A percentile compares a stretch with the other conserved stretches of the same genome.
These are phyloP conservation scores for Lagenidium sp. DNA, from an alignment of 352 stramenopile genomes.

Conservation along the genomic window DNA sequence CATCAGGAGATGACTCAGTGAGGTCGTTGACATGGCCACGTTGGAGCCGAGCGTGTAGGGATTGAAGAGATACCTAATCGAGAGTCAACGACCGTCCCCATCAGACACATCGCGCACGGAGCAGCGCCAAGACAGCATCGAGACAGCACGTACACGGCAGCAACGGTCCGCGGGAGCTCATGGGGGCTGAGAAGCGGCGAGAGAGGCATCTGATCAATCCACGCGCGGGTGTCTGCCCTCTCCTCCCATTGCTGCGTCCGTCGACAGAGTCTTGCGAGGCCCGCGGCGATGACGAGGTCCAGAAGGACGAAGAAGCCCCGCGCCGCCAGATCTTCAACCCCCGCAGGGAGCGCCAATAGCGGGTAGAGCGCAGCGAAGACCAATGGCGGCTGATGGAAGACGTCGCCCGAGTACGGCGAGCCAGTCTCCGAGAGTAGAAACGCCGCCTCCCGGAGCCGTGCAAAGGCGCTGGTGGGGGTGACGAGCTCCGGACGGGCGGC, in stretches of 20 bases:
- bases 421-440: conserved; percentile 36
- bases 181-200: conserved; percentile 49
- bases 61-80: conserved; percentile 54
- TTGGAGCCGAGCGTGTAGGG: conserved; percentile 63
- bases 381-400: conserved; percentile 77
- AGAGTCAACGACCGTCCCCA: not conserved
- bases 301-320: conserved; percentile 39
- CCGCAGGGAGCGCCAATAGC: conserved; percentile 17
- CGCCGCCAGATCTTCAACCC: conserved; percentile 16
- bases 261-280: conserved; percentile 42
- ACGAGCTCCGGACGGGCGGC: conserved; percentile 50
- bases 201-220: conserved; percentile 58
- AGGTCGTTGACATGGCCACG: conserved; percentile 61
- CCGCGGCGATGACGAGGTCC: conserved; percentile 46
- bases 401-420: conserved; percentile 66
- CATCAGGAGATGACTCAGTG: conserved; percentile 50
- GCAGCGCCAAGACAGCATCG: not conserved
- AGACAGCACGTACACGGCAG: conserved; percentile 29
- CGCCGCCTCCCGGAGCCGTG: conserved; percentile 44
- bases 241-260: conserved; percentile 40
- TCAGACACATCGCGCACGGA: too few relatives aligned
- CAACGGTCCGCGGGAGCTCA: conserved; percentile 32
- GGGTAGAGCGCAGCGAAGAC: conserved; percentile 62
- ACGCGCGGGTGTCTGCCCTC: conserved; percentile 26
- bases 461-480: conserved; percentile 52